Evolutionary conservation across 352 stramenopile species (phyloP).

Genomic region (Globisporangium spinosum): DNA sequence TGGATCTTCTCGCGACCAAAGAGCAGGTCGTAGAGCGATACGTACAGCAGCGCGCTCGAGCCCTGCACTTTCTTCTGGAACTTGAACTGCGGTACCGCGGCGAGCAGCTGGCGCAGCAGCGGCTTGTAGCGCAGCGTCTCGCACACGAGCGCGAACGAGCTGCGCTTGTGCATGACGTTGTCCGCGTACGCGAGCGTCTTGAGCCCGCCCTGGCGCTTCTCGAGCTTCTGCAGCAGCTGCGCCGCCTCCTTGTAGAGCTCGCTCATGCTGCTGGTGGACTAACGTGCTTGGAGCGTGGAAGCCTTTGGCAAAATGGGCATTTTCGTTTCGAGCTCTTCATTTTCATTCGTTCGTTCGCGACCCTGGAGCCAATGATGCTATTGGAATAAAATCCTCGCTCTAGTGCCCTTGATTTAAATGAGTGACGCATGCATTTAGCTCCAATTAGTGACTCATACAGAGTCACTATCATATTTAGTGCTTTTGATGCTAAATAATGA

Average conservation of each 20-base stretch:
- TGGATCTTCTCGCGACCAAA: slow-evolving; percentile 86
- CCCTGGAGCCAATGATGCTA: not conserved
- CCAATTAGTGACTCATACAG: too few species aligned
- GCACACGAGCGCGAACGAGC: slow-evolving; percentile 86
- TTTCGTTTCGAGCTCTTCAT: not conserved
- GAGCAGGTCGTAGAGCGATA: slow-evolving; percentile 87
- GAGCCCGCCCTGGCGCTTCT: slow-evolving; percentile 72
- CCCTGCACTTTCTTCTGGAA: slow-evolving; percentile 54
- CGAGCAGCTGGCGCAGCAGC: slow-evolving; percentile 63
- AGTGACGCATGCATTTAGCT: not conserved
- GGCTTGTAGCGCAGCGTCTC: slow-evolving; percentile 88
- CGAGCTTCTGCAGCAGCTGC: slow-evolving; percentile 70
- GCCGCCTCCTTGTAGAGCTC: slow-evolving; percentile 84
- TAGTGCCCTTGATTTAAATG: not conserved
- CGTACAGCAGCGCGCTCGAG: slow-evolving; percentile 58
- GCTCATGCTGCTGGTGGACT: slow-evolving; percentile 41
- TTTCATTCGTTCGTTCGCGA: slow-evolving; percentile 1
- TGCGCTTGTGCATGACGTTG: slow-evolving; percentile 81
- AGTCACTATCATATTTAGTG: not conserved
- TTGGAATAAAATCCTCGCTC: not conserved
- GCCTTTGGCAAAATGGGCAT: not conserved
- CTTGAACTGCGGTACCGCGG: slow-evolving; percentile 65
- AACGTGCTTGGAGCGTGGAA: not conserved
- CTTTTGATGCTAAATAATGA: not conserved
- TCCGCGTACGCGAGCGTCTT: slow-evolving; percentile 85